phyloP scores from a whole-genome alignment of 2,329 filamentous ascomycete genomes.

The Tympanopsis confertula region DNA sequence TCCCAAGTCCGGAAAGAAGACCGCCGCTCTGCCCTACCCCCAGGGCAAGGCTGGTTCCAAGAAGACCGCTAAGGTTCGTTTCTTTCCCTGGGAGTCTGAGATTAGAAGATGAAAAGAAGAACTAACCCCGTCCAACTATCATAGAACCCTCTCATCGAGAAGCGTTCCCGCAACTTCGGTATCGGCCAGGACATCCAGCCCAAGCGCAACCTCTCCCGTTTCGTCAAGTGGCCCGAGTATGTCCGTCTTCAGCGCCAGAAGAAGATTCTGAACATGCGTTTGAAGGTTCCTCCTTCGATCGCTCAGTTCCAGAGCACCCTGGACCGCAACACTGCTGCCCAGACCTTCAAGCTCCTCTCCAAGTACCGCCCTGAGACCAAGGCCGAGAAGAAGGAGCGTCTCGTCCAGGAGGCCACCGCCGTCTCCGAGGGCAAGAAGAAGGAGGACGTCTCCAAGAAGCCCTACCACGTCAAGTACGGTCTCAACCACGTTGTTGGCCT shows the following conservation, averaged over 20 bases:
- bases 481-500: constrained; percentile 98
- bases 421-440: constrained; percentile 99
- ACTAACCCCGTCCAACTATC: too few species aligned
- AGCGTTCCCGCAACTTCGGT: constrained; percentile 91
- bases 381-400: constrained; percentile 98
- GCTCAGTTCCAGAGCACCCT: constrained; percentile 96
- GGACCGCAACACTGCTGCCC: constrained; percentile 90
- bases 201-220: constrained; percentile 85
- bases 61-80: constrained; percentile 91
- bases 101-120: too few species aligned
- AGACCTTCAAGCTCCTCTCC: constrained; percentile 98
- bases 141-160: constrained; percentile 98
- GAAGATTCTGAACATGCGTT: constrained; percentile 94
- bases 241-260: constrained; percentile 89
- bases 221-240: constrained; percentile 99
- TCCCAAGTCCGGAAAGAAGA: constrained; percentile 96
- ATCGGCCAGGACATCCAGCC: constrained; percentile 99
- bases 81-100: too few species aligned
- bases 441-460: constrained; percentile 99
- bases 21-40: constrained; percentile 91
- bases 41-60: constrained; percentile 77
- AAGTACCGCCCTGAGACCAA: constrained; percentile 99
- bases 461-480: constrained; percentile 98
- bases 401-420: constrained; percentile 94
- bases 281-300: constrained; percentile 96